Conservation (phyloP, 192 early-diverging fungal genomes). For the Podila epicladia region DNA sequence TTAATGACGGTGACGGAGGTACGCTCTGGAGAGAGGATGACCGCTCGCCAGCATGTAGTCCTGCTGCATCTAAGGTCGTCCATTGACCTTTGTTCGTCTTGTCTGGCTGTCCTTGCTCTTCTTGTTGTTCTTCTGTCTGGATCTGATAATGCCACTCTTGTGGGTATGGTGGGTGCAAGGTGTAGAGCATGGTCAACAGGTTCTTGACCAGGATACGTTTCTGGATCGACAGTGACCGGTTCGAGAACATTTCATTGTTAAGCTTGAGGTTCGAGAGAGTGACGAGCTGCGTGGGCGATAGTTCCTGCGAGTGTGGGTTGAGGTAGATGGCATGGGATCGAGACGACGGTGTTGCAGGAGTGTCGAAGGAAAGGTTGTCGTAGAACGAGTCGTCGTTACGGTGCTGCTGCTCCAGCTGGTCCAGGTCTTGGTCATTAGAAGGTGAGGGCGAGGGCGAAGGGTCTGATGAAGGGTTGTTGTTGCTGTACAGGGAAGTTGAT, state of each 20-base stretch:
- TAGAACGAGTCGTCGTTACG: background rate
- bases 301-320: background rate
- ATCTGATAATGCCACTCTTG: constrained; percentile 19
- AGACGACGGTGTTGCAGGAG: background rate
- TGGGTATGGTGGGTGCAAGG: constrained; percentile 9
- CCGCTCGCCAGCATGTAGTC: background rate
- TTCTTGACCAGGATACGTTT: constrained; percentile 39
- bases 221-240: constrained; percentile 31
- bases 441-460: background rate
- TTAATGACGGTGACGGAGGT: too few relatives aligned
- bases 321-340: constrained; percentile 3
- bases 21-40: background rate
- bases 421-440: background rate
- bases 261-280: constrained; percentile 33
- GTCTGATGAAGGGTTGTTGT: background rate
- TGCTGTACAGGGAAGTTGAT: background rate
- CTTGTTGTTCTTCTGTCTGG: background rate
- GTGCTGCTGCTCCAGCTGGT: background rate
- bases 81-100: constrained; percentile 1
- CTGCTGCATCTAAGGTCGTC: constrained; percentile 8
- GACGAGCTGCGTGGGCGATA: constrained; percentile 15
- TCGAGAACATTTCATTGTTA: constrained; percentile 33
- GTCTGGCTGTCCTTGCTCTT: background rate
- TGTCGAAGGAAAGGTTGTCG: background rate
- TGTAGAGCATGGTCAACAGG: constrained; percentile 21